Base-by-base conservation (phyloP, 257 asterid species). In the Cynanchum wilfordii region DNA sequence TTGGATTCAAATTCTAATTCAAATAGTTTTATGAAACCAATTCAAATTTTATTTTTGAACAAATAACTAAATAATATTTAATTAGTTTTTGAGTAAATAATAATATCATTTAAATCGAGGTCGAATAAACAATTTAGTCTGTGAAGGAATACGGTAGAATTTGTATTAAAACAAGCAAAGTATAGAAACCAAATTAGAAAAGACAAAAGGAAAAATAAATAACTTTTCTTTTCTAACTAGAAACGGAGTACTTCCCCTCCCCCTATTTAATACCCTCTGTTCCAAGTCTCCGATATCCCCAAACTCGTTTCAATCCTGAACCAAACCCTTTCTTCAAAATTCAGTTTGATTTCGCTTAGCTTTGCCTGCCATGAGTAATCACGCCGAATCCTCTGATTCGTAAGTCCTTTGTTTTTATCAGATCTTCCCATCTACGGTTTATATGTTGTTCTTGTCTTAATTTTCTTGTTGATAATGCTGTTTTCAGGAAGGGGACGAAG, bases 401-500 rank as follows among this genome's bases (percentile, higher is more conserved):
- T 88, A 81, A 87, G 81, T 69, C 68, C 29, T 59, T 20, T 20
- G 66, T 24, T 76, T 69, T 76, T 67, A 69, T 68, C 75, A 75
- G 83, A 70, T 84, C 85, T 80, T 68, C 49, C 38, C 42, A 6
- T 73, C 67, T 60, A 13, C 70, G 24, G 42, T 15, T 76, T 79
- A 4, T 58, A 13, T 44, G 1, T 22, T 7, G 36, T 72, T 25
- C 15, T 11, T 20, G 36, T 7, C 17, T 16, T 68, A 45, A 25
- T 79, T 10, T 47, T 22, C 7, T 59, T 74, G 56, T 50, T 19
- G 8, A 50, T 50, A 50, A 50, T 70, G 79, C 66, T 57, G 58
- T 86, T 45, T 76, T 79, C 75, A 92, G 98, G 74, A 92, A 86
- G 83, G 98, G 96, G 62, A 74, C 89, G 3, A 92, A 90, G 89